Evolutionary conservation across 768 basidiomycete genomes (phyloP), one percentile per base, ranked within the genome.

Genomic region (Lyophyllum decastes): DNA sequence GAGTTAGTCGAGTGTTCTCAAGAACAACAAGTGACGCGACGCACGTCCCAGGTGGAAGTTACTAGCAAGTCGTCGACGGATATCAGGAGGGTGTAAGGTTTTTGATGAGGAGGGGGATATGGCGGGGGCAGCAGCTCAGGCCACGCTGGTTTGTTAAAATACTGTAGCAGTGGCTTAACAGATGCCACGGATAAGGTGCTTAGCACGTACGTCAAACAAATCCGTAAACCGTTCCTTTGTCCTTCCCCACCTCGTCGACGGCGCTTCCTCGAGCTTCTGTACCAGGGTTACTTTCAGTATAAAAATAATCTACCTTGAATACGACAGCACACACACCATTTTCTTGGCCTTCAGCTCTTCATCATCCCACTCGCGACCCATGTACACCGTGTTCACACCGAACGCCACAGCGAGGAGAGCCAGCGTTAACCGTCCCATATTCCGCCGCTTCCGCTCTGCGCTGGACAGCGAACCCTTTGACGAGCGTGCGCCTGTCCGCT

Each of bases 41-140:
- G 71, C 68, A 97, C 95, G 81, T 97, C 94, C 97, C 97, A 99
- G 4, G 88, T 89, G 11, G 93, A 95, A 11, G 90, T 89, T 19
- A 98, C 83, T 34, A 98, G 81, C 24, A 99, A 82, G 66, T 96
- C 95, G 59, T 99, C 96, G 24, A 99, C 75, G 30, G 94, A 94
- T 50, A 99, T 73, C 9, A 98, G 78, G 19, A 98, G 83, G 1
- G 96, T 98, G 75, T 94, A 97, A 0, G 94, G 94, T 55, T 95
- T 89, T 71, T 90, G 87, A 57, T 93, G 87, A 2, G 90, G 89
- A 25, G 87, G 76, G 2, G 94, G 92, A 43, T 90, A 79, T 11
- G 91, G 89, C 43, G 92, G 88, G 0, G 96, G 97, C 1, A 99
- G 83, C 1, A 99, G 83, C 68, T 95, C 94, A 26, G 89, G 80